These are phyloP conservation scores for Sporothrix dimorphospora DNA, from an alignment of 2,329 filamentous ascomycete genomes.

Conservation along the genomic window DNA sequence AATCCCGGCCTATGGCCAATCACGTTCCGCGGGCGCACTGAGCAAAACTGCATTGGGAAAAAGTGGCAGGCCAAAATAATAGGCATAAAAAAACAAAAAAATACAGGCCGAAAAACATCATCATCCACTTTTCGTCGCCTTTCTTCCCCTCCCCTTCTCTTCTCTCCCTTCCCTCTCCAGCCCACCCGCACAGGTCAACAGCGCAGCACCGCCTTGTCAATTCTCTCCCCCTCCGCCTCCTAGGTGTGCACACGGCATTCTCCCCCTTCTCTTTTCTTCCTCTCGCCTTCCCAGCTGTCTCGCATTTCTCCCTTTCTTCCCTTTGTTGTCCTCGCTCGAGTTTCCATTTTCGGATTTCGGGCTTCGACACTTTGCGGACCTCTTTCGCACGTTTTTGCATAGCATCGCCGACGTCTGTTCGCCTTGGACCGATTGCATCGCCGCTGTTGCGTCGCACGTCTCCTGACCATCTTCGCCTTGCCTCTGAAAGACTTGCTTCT, in stretches of 20 bases:
- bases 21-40: neutral
- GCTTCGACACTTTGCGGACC: constrained; percentile 5
- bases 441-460: neutral
- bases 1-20: neutral
- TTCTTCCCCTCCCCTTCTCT: constrained; percentile 11
- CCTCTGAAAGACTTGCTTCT: neutral
- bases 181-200: constrained; percentile 38
- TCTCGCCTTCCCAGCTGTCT: constrained; percentile 17
- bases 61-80: constrained; percentile 26
- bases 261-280: constrained; percentile 35
- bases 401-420: neutral
- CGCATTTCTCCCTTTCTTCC: constrained; percentile 12
- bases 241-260: constrained; percentile 47
- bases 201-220: constrained; percentile 50
- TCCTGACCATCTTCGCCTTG: neutral
- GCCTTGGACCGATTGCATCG: neutral
- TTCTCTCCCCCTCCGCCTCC: constrained; percentile 36
- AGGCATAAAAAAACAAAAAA: constrained; percentile 34
- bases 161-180: constrained; percentile 32
- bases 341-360: constrained; percentile 25
- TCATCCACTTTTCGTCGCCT: constrained; percentile 34
- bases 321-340: constrained; percentile 23
- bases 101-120: constrained; percentile 32
- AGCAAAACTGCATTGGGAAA: constrained; percentile 20
- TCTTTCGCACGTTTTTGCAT: neutral